phyloP scores from a whole-genome alignment of 1,284 basidiomycete genomes.

The Macrocystidia cucumis region DNA sequence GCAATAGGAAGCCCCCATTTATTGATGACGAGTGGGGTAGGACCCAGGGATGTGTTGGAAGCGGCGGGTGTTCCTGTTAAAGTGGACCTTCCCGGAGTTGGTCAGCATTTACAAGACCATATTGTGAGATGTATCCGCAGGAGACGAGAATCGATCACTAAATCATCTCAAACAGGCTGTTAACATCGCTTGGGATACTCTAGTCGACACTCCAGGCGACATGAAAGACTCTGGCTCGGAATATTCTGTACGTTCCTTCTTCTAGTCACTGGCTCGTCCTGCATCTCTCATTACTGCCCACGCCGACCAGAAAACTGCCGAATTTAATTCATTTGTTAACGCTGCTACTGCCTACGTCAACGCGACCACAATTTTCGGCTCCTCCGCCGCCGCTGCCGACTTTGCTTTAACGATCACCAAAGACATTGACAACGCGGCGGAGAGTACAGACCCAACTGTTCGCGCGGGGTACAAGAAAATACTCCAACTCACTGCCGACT shows the following conservation, averaged over 20 bases:
- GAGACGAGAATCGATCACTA: too few relatives aligned
- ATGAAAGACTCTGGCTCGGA: background rate
- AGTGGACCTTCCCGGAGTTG: slow-evolving; percentile 63
- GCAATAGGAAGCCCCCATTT: slow-evolving; percentile 61
- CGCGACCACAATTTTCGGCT: slow-evolving; percentile 21
- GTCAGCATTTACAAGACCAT: slow-evolving; percentile 73
- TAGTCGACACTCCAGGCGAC: background rate
- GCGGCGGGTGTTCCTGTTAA: slow-evolving; percentile 38
- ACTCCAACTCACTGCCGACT: slow-evolving; percentile 40
- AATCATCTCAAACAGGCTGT: too few relatives aligned
- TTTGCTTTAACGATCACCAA: too few relatives aligned
- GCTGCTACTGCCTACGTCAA: slow-evolving; percentile 53
- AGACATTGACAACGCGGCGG: too few relatives aligned
- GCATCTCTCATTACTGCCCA: slow-evolving; percentile 5
- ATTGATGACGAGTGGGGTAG: slow-evolving; percentile 67
- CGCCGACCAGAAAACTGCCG: slow-evolving; percentile 15
- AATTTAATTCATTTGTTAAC: slow-evolving; percentile 49
- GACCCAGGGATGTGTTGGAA: slow-evolving; percentile 48
- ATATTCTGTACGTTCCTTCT: background rate
- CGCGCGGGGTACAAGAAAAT: slow-evolving; percentile 60
- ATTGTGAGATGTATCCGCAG: too few relatives aligned
- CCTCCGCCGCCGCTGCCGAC: too few relatives aligned
- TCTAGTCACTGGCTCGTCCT: too few relatives aligned
- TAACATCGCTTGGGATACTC: background rate
- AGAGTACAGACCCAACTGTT: too few relatives aligned